Evolutionary conservation across 345 rosid genomes (phyloP), one percentile per base, ranked within the genome.

Genomic region (Eutrema heterophyllum): DNA sequence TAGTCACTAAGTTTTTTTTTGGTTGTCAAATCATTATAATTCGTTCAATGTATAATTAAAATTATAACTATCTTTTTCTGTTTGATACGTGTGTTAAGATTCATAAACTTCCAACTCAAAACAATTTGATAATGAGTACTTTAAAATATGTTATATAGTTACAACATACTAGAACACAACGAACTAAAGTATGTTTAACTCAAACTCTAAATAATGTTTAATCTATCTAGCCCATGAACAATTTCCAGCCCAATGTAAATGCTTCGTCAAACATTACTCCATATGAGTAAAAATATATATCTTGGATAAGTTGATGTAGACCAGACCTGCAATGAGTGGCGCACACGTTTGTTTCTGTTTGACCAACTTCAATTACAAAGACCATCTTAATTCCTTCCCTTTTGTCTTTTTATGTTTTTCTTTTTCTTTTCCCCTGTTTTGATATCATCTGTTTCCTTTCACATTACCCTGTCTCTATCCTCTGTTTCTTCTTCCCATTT

Each of bases 281-380:
- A 39, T 24, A 16, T 35, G 55, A 26, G 48, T 50, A 56, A 32
- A 55, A 33, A 55, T 4, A 36, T 62, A 27, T 15, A 43, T 27
- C 14, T 48, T 65, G 54, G 14, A 50, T 26, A 52, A 39, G 40
- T 67, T 32, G 49, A 29, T 46, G 33, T 5, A 65, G 78, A 66
- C 72, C 35, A 74, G 57, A 66, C 36, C 39, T 50, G 29, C 53
- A 21, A 67, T n/a, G 7, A 33, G 68, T 68, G 30, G 48, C 26
- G 54, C 49, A 75, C 79, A 75, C 79, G 79, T 75, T 32, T 32
- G 53, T 39, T 67, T 51, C 13, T 43, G 32, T 75, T 68, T 67
- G 79, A 75, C 68, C 29, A 70, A 46, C 46, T 21, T 48, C 30
- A 57, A 5, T 45, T 35, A 33, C 74, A 70, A 57, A 46, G 26